Percentiles rank a stretch among this genome's conserved stretches.
phyloP scores from a whole-genome alignment of 768 basidiomycete genomes.

The Leucosporidium creatinivorum region DNA sequence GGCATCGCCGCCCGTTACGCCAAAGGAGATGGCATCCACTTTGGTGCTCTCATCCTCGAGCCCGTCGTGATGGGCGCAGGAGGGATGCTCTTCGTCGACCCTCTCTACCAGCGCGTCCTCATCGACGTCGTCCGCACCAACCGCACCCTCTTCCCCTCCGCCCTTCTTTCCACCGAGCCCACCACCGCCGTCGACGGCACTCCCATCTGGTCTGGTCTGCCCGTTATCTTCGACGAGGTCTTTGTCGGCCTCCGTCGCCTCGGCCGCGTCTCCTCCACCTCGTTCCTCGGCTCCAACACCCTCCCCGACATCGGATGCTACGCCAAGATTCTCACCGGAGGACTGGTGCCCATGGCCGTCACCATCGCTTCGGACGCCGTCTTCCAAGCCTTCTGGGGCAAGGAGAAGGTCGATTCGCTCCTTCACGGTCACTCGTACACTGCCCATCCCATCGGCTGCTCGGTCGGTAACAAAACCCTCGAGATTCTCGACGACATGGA shows the following conservation, averaged over 20 bases:
- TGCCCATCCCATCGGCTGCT: constrained; percentile 86
- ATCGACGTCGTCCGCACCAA: constrained; percentile 66
- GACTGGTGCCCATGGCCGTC: constrained; percentile 73
- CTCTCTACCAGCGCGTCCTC: constrained; percentile 83
- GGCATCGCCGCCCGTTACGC: constrained; percentile 50
- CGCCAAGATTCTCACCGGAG: constrained; percentile 90
- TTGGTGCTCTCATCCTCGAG: constrained; percentile 72
- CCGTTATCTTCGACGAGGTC: constrained; percentile 93
- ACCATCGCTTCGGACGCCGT: constrained; percentile 75
- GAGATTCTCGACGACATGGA: constrained; percentile 54
- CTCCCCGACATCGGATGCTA: constrained; percentile 82
- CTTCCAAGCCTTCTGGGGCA: constrained; percentile 69
- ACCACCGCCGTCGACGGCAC: constrained; percentile 6
- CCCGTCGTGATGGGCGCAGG: constrained; percentile 91
- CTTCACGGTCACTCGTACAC: constrained; percentile 95
- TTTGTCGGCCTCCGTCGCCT: constrained; percentile 88
- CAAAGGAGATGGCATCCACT: constrained; percentile 40
- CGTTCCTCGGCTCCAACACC: constrained; percentile 54
- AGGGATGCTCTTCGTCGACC: constrained; percentile 96
- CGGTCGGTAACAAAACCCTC: constrained; percentile 76
- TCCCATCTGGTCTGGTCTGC: constrained; percentile 60
- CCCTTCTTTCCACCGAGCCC: not conserved
- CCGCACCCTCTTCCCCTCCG: constrained; percentile 40
- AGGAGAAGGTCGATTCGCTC: constrained; percentile 72
- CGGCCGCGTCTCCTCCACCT: constrained; percentile 57